phyloP scores from a whole-genome alignment of 202 grass and related monocot genomes.

The Setaria italica region DNA sequence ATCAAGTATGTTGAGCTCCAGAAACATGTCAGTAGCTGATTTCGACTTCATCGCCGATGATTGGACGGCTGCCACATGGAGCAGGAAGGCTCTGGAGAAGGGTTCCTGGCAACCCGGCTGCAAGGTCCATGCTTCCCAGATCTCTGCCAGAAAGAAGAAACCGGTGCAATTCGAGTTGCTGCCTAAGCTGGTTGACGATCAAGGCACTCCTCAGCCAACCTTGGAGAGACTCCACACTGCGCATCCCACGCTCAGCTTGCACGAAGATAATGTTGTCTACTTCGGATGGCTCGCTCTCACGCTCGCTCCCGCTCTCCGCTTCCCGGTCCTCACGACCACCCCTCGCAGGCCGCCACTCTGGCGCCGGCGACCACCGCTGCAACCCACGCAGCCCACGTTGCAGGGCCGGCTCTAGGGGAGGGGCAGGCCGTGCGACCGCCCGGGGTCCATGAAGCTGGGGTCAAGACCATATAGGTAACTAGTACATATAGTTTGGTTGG shows the following conservation, averaged over 20 bases:
- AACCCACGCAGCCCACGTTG: too few species aligned
- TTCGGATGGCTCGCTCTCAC: too few species aligned
- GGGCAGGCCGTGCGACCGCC: too few species aligned
- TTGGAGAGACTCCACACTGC: slow-evolving; percentile 5
- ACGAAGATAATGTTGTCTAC: neutral
- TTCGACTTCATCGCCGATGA: neutral
- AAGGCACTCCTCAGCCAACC: neutral
- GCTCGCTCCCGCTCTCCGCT: too few species aligned
- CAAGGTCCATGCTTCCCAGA: neutral
- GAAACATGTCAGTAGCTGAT: neutral
- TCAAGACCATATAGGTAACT: too few species aligned
- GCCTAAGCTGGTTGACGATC: neutral
- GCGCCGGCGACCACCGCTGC: too few species aligned
- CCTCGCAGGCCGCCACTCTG: too few species aligned
- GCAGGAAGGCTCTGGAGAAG: neutral
- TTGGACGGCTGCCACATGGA: neutral
- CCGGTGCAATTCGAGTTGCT: neutral
- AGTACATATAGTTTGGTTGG: too few species aligned
- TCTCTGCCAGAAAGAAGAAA: neutral
- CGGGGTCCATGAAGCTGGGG: too few species aligned
- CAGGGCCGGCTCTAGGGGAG: too few species aligned
- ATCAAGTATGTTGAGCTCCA: neutral
- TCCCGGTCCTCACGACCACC: too few species aligned
- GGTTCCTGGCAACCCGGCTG: neutral
- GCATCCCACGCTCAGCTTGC: slow-evolving; percentile 10